Conservation (phyloP, 2,329 filamentous ascomycete genomes). For the Fusarium camptoceras region DNA sequence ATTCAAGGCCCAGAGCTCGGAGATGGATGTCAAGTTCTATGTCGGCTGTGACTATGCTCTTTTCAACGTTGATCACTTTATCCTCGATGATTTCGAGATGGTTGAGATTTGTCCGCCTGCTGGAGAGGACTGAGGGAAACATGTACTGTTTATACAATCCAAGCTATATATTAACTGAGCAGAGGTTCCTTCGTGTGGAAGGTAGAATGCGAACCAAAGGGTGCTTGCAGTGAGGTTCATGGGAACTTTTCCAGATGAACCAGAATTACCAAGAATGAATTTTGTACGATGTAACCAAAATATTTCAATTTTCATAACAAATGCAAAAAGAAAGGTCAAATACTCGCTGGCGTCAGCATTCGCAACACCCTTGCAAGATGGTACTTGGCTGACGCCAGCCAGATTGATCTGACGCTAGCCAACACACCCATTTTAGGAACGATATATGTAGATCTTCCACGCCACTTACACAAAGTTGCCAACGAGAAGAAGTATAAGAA, state of each 20-base stretch:
- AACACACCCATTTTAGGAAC: neutral
- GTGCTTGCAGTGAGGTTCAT: too few species aligned
- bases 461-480: neutral
- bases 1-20: too few species aligned
- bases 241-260: too few species aligned
- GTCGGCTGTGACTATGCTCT: too few species aligned
- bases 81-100: neutral
- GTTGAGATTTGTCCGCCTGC: neutral
- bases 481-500: neutral
- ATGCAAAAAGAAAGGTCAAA: neutral
- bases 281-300: neutral
- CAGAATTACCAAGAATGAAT: too few species aligned
- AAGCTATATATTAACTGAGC: neutral
- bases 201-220: too few species aligned
- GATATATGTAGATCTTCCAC: neutral
- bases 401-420: constrained; percentile 6
- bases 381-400: constrained; percentile 6
- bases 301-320: neutral
- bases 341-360: too few species aligned
- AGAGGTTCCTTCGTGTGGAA: neutral
- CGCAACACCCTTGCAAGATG: neutral
- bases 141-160: neutral
- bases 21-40: too few species aligned
- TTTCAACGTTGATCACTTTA: too few species aligned
- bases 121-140: neutral